Base-by-base conservation (phyloP, 805 yeast species). In the Kluyveromyces nonfermentans region DNA sequence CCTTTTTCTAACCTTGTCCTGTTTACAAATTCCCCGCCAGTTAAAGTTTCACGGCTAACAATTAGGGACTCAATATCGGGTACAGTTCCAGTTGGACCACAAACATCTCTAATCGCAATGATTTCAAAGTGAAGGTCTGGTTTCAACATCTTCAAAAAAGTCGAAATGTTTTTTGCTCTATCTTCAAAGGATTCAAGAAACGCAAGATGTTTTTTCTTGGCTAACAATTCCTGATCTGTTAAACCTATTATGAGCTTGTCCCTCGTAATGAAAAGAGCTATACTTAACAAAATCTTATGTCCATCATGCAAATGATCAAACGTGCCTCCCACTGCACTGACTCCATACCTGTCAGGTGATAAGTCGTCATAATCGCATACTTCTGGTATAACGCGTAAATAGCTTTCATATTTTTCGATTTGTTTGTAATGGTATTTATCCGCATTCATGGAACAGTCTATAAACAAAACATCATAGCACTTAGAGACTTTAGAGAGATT, bases 251-350 rank as follows among this genome's bases (percentile, higher is more conserved):
- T 82, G 12, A 93, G 65, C 18, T 62, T 65, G 2, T 60, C 52
- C 2, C 63, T 54, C 0, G 94, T 70, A 7, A 85, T 50, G 55
- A 79, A 87, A 0, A 79, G 77, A 0, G 95, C 72, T 46, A 85
- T 69, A 0, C 93, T 80, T 8, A 93, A 69, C 21, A 93, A 68
- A 22, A 93, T 82, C 60, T 85, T 86, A 64, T 93, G 99, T 0
- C 97, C 99, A 57, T 84, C 95, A 54, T 93, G 99, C 32, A 93
- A 58, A 64, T 93, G 97, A 58, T 93, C 99, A 66, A 93, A 93
- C 0, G 98, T 93, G 0, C 99, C 99, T 0, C 98, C 98, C 1
- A 90, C 80, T 0, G 96, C 90, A 21, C 62, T 54, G 5, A 71
- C 69, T 15, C 50, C 45, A 46, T 64, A 70, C 3, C 50, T 43